A percentile compares a stretch with the other conserved stretches of the same genome.
Conservation (phyloP, 1,284 basidiomycete species). For the Trichosporon sp. region DNA sequence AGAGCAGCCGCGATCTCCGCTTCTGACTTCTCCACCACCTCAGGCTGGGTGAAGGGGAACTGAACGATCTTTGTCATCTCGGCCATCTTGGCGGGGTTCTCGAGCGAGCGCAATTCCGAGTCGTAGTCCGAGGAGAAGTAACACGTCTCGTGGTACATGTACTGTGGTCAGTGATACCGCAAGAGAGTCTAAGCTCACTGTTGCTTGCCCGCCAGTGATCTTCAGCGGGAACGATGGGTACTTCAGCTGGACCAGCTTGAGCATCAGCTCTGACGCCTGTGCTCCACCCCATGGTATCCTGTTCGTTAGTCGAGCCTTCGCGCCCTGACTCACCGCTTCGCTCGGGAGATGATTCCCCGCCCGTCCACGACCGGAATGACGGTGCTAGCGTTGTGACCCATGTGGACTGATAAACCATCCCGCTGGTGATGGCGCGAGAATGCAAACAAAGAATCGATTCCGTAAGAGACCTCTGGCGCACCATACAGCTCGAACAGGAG, state of each 20-base stretch:
- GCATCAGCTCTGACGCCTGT: constrained; percentile 82
- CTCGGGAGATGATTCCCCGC: constrained; percentile 69
- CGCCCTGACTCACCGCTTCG: constrained; percentile 62
- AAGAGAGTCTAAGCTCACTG: constrained; percentile 48
- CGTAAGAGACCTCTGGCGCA: constrained; percentile 80
- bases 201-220: constrained; percentile 54
- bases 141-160: constrained; percentile 84
- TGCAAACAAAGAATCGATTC: constrained; percentile 87
- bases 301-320: neutral
- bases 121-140: constrained; percentile 78
- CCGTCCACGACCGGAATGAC: constrained; percentile 79
- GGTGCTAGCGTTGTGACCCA: constrained; percentile 58
- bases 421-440: constrained; percentile 55
- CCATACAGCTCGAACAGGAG: constrained; percentile 93
- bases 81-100: constrained; percentile 61
- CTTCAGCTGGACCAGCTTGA: constrained; percentile 90
- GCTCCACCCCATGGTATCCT: constrained; percentile 92
- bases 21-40: constrained; percentile 78
- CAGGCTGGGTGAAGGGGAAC: constrained; percentile 69
- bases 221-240: constrained; percentile 76
- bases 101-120: constrained; percentile 59
- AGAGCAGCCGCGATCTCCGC: constrained; percentile 74
- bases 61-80: constrained; percentile 68
- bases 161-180: constrained; percentile 51
- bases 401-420: constrained; percentile 67